These are phyloP conservation scores for Sporobolus alterniflorus DNA, from an alignment of 202 grass and related monocot species.

Conservation along the genomic window DNA sequence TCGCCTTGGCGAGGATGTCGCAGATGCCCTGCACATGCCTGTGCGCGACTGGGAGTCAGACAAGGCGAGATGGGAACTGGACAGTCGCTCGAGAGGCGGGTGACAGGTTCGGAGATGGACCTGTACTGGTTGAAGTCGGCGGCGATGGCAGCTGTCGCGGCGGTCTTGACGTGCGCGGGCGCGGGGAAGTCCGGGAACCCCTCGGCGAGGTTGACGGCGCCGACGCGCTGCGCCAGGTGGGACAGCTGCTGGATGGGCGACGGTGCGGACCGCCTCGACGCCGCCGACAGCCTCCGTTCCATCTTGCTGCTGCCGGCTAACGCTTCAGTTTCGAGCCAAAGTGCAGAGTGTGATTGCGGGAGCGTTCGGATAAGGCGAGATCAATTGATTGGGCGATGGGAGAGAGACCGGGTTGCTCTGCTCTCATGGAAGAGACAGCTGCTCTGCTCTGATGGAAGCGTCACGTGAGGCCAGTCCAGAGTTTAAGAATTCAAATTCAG, in stretches of 20 bases:
- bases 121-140: conserved; percentile 92
- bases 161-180: conserved; percentile 60
- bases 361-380: conserved; percentile 22
- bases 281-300: conserved; percentile 70
- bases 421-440: too few species aligned
- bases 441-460: not conserved
- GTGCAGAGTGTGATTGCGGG: not conserved
- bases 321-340: not conserved
- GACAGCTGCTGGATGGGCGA: conserved; percentile 89
- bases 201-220: conserved; percentile 91
- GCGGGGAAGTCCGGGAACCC: conserved; percentile 94
- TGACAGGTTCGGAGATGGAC: conserved; percentile 8
- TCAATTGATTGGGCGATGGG: not conserved
- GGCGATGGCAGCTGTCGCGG: conserved; percentile 69
- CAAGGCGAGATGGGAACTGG: not conserved
- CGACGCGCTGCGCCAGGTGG: conserved; percentile 72
- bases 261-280: conserved; percentile 41
- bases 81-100: not conserved
- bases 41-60: not conserved
- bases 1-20: conserved; percentile 59
- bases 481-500: too few species aligned
- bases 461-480: not conserved
- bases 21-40: conserved; percentile 92
- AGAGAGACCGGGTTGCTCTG: too few species aligned
- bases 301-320: conserved; percentile 19